Base-by-base conservation (phyloP, 164 flowering plant genomes). In the Akebia trifoliata region DNA sequence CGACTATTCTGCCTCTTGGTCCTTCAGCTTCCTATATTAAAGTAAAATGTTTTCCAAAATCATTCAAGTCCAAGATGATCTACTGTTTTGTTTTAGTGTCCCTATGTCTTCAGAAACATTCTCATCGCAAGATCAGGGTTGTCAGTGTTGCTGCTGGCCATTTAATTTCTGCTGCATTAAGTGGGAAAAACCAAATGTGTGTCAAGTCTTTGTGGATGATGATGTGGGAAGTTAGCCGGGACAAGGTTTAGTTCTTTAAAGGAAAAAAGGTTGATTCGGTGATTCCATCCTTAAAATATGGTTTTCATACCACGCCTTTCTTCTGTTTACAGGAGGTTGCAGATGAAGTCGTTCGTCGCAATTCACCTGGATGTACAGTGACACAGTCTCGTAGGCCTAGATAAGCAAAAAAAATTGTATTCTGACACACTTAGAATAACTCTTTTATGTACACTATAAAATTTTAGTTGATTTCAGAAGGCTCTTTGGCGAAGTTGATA, bases 281-380 rank as follows among this genome's bases (percentile, higher is more conserved):
- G 6, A 28, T 22, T 49, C 21, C 22, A 2, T 2, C 31, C 10
- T 6, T 48, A 24, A 10, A 0, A 17, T 20, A n/a, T 32, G 25
- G 18, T 39, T 61, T 20, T 26, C 32, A 36, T 10, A 28, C 22
- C 46, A 36, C 12, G 6, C 0, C 31, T 8, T 24, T 57, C 30
- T 44, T 12, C 11, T 62, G 21, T 53, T 52, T 60, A 22, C 56
- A 62, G 63, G 67, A 62, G 55, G 67, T 58, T 26, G 36, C 47
- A 34, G 47, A 50, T 20, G 54, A 60, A 61, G 61, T 55, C 24
- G 8, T 30, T 28, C 26, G 53, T 56, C 37, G 52, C 30, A 30
- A 37, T 50, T 40, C 45, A 46, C 40, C 21, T 64, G 57, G 69
- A 50, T 69, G 69, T 69, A 69, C 69, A 69, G 73, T 60, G 56